These are phyloP conservation scores for Diplotaxis tenuifolia DNA, from an alignment of 345 rosid genomes.

Conservation along the genomic window DNA sequence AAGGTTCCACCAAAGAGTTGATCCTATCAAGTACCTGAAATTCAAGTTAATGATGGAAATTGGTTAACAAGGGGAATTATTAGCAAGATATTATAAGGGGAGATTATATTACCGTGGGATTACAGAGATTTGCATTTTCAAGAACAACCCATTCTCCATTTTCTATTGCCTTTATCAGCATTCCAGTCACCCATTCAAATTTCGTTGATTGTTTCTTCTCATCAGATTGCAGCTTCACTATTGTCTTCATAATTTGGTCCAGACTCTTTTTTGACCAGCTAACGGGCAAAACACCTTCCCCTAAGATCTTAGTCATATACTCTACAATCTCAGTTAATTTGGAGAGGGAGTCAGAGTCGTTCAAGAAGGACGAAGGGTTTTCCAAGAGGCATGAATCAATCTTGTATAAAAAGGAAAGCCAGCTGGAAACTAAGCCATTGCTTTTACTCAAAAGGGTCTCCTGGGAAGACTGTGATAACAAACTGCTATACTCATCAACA, in stretches of 20 bases:
- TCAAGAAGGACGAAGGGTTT: constrained; percentile 37
- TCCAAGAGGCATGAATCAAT: constrained; percentile 43
- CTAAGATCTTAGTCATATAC: constrained; percentile 47
- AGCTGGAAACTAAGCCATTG: constrained; percentile 50
- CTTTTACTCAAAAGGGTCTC: constrained; percentile 41
- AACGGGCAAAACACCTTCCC: constrained; percentile 37
- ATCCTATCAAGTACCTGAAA: constrained; percentile 93
- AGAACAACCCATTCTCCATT: constrained; percentile 94
- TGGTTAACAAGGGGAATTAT: constrained; percentile 9
- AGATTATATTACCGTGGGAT: constrained; percentile 69
- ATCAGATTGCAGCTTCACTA: constrained; percentile 57
- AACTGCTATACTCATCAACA: constrained; percentile 63
- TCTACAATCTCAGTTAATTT: constrained; percentile 51
- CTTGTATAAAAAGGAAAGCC: constrained; percentile 61
- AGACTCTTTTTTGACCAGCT: constrained; percentile 58
- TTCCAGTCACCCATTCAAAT: constrained; percentile 94
- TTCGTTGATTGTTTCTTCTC: constrained; percentile 55
- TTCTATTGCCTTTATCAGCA: constrained; percentile 80
- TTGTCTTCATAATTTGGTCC: constrained; percentile 44
- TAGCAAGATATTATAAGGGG: constrained; percentile 10
- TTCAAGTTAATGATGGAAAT: not conserved
- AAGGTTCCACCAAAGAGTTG: constrained; percentile 89
- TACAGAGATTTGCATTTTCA: constrained; percentile 94
- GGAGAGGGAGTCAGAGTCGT: constrained; percentile 45
- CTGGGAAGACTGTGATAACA: constrained; percentile 48